These are phyloP conservation scores for Termitomyces sp. DNA, from an alignment of 768 basidiomycete genomes.

Conservation along the genomic window DNA sequence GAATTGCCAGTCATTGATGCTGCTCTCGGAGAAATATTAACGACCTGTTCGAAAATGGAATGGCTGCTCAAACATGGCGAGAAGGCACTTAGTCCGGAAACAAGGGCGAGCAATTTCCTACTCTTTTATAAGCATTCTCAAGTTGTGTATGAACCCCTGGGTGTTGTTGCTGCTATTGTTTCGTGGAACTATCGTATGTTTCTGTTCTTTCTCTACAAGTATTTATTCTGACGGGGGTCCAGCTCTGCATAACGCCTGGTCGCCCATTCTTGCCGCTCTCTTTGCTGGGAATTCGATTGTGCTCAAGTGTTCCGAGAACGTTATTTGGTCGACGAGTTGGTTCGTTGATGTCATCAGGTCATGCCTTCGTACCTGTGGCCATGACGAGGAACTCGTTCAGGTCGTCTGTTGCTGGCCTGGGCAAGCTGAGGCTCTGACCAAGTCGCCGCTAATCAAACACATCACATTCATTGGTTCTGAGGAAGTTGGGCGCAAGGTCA, in stretches of 20 bases:
- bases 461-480: conserved; percentile 94
- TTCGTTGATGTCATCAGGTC: conserved; percentile 76
- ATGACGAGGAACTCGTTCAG: conserved; percentile 86
- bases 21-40: conserved; percentile 89
- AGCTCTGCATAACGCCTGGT: conserved; percentile 94
- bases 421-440: conserved; percentile 78
- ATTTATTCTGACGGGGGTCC: not conserved
- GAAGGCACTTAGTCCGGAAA: conserved; percentile 66
- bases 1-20: conserved; percentile 77
- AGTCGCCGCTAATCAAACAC: conserved; percentile 78
- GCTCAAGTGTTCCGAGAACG: conserved; percentile 89
- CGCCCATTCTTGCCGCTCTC: conserved; percentile 86
- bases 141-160: conserved; percentile 87
- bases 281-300: conserved; percentile 90
- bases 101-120: conserved; percentile 61
- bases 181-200: conserved; percentile 90
- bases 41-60: conserved; percentile 93
- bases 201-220: not conserved
- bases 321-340: conserved; percentile 87
- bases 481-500: conserved; percentile 67
- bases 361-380: conserved; percentile 78
- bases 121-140: conserved; percentile 74
- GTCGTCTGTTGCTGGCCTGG: conserved; percentile 88
- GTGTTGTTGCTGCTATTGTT: conserved; percentile 89
- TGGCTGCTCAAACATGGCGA: conserved; percentile 90